A percentile compares a stretch with the other conserved stretches of the same genome.
These are phyloP conservation scores for Eucalyptus pauciflora DNA, from an alignment of 345 rosid genomes.

Conservation along the genomic window DNA sequence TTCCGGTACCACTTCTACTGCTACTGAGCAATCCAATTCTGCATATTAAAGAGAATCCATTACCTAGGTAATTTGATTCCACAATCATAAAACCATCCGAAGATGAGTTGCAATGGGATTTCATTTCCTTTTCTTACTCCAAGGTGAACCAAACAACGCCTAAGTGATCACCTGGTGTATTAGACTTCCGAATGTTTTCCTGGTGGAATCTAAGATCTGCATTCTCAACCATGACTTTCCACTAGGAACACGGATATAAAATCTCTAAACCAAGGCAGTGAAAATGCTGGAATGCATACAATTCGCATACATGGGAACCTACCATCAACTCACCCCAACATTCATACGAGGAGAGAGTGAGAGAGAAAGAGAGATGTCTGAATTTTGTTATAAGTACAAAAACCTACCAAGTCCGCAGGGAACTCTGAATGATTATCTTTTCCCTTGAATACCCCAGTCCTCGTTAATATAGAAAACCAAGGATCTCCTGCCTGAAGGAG, in stretches of 20 bases:
- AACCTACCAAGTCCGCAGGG: slow-evolving; percentile 66
- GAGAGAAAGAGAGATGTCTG: not conserved
- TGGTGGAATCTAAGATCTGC: not conserved
- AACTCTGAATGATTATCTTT: slow-evolving; percentile 40
- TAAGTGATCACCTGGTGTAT: not conserved
- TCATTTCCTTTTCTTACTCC: not conserved
- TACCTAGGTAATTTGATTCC: not conserved
- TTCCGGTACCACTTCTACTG: not conserved
- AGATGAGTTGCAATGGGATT: not conserved
- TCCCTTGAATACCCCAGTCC: slow-evolving; percentile 86
- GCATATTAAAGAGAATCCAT: not conserved
- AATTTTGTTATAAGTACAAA: not conserved
- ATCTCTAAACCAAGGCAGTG: not conserved
- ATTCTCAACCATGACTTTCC: not conserved
- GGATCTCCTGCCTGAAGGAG: slow-evolving; percentile 61
- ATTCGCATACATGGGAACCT: not conserved
- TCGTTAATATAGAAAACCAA: slow-evolving; percentile 87
- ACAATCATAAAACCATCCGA: not conserved
- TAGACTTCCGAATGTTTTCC: not conserved
- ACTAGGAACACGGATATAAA: not conserved
- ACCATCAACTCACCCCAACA: not conserved
- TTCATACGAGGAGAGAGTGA: not conserved
- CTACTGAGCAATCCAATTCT: not conserved
- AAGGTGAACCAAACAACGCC: not conserved
- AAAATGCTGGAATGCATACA: not conserved